These are phyloP conservation scores for Boletus speciosus DNA, from an alignment of 768 basidiomycete genomes.

Conservation along the genomic window DNA sequence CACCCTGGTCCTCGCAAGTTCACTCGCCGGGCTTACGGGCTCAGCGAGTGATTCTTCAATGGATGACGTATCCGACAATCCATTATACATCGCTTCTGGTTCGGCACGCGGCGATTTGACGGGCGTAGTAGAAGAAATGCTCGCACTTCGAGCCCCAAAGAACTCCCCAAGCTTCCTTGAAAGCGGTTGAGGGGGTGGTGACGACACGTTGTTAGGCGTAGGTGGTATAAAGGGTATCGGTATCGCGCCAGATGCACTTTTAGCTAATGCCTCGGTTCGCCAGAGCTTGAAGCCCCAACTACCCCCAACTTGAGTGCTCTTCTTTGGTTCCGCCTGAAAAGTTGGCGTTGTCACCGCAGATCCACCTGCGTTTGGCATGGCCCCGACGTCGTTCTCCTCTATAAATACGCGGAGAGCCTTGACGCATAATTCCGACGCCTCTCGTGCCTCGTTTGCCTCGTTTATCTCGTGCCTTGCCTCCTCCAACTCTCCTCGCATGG, in stretches of 20 bases:
- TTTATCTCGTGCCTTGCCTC: slow-evolving; percentile 61
- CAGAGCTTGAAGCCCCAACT: slow-evolving; percentile 75
- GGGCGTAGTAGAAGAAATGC: slow-evolving; percentile 45
- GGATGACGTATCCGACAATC: slow-evolving; percentile 35
- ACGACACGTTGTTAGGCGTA: slow-evolving; percentile 20
- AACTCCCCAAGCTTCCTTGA: slow-evolving; percentile 68
- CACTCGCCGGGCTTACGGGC: slow-evolving; percentile 32
- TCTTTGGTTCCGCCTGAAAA: slow-evolving; percentile 35
- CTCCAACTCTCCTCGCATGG: slow-evolving; percentile 57
- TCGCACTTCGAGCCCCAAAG: slow-evolving; percentile 53
- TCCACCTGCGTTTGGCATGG: slow-evolving; percentile 13
- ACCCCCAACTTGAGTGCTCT: slow-evolving; percentile 27
- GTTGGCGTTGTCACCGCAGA: slow-evolving; percentile 13
- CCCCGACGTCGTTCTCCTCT: slow-evolving; percentile 65
- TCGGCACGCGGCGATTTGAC: slow-evolving; percentile 23
- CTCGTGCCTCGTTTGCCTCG: slow-evolving; percentile 79
- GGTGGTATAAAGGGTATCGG: slow-evolving; percentile 26
- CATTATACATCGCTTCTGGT: slow-evolving; percentile 24
- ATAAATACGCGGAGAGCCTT: slow-evolving; percentile 82
- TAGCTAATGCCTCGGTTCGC: slow-evolving; percentile 42
- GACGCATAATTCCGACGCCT: slow-evolving; percentile 84
- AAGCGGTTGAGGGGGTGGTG: slow-evolving; percentile 43
- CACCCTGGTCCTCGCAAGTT: slow-evolving; percentile 25
- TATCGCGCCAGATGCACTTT: slow-evolving; percentile 24
- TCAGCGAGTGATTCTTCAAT: slow-evolving; percentile 36